Evolutionary conservation across 257 asterid species (phyloP), one percentile per base, ranked within the genome.

Genomic region (Nicotiana paniculata): DNA sequence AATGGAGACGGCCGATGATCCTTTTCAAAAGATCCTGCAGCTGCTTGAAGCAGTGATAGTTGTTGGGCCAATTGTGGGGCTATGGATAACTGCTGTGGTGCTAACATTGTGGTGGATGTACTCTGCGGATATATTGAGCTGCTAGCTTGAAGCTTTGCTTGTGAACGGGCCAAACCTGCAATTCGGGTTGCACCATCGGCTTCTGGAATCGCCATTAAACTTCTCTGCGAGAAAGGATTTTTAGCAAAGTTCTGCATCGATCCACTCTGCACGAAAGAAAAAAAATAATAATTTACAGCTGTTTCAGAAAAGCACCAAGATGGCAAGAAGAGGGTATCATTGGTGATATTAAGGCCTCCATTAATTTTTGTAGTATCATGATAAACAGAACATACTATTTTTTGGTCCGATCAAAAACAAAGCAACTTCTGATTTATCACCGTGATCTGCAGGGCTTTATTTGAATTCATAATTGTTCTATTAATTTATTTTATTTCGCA

Each of bases 161-260:
- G 89, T 17, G 82, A 84, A 81, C 17, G 72, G 77, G n/a, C 78
- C 5, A 81, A 72, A 11, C 69, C 82, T 24, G 76, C 72, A 59
- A 58, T 67, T 62, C 86, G 87, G 12, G 84, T 21, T 26, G 85
- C 61, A 24, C 66, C 89, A 64, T 81, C 81, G 32, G 83, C 81
- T 30, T 72, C 86, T 85, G 75, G 76, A 66, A 59, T 85, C 46
- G 81, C 85, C 62, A 81, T 66, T 35, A 46, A 63, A 33, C 84
- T 89, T 85, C 89, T 93, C 80, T 90, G 89, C 2, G 98, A 90
- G 87, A 94, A 96, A 1, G 99, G 99, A 82, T 94, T 96, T 86
- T 90, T 92, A 6, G 92, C 82, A 68, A 87, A 92, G 66, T 92
- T 93, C 46, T 88, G 94, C 90, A 70, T 88, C 66, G 77, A 81